Percentiles rank a stretch among this genome's conserved stretches.
These are phyloP conservation scores for Epicoccum nigrum DNA, from an alignment of 2,329 filamentous ascomycete species.

Conservation along the genomic window DNA sequence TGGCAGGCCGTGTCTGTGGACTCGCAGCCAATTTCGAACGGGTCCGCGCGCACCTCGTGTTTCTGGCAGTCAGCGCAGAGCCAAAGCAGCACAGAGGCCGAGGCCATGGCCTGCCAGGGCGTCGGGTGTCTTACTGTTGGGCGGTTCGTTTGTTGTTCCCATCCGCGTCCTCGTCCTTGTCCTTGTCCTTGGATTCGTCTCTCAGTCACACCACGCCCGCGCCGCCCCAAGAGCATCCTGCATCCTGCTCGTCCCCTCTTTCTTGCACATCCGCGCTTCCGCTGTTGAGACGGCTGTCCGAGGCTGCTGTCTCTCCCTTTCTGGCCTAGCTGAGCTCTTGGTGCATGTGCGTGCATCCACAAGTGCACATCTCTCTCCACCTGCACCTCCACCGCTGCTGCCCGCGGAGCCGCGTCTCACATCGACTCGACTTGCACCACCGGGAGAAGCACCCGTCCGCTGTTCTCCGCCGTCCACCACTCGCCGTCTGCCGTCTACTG, in stretches of 20 bases:
- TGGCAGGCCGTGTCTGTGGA: constrained; percentile 8
- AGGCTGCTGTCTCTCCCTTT: constrained; percentile 20
- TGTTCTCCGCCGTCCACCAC: neutral
- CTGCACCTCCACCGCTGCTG: constrained; percentile 6
- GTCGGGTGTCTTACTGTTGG: constrained; percentile 13
- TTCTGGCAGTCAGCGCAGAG: constrained; percentile 9
- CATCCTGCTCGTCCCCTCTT: constrained; percentile 35
- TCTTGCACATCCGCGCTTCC: constrained; percentile 16
- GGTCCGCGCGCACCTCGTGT: constrained; percentile 18
- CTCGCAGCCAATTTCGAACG: constrained; percentile 23
- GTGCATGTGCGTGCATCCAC: constrained; percentile 20
- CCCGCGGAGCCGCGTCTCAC: constrained; percentile 12
- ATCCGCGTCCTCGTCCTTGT: constrained; percentile 1
- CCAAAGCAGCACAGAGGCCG: constrained; percentile 5
- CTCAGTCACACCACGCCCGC: too few species aligned
- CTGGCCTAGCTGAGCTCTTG: constrained; percentile 22
- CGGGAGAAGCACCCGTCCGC: neutral
- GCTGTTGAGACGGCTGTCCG: constrained; percentile 10
- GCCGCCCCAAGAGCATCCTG: constrained; percentile 15
- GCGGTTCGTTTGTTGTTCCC: constrained; percentile 10
- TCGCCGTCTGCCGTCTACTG: neutral
- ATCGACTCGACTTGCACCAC: constrained; percentile 9
- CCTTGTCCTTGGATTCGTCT: constrained; percentile 1
- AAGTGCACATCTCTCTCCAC: constrained; percentile 12
- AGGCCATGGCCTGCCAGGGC: constrained; percentile 6